Conservation (phyloP, 108 stramenopile genomes). For the Nannochloropsis gaditana region DNA sequence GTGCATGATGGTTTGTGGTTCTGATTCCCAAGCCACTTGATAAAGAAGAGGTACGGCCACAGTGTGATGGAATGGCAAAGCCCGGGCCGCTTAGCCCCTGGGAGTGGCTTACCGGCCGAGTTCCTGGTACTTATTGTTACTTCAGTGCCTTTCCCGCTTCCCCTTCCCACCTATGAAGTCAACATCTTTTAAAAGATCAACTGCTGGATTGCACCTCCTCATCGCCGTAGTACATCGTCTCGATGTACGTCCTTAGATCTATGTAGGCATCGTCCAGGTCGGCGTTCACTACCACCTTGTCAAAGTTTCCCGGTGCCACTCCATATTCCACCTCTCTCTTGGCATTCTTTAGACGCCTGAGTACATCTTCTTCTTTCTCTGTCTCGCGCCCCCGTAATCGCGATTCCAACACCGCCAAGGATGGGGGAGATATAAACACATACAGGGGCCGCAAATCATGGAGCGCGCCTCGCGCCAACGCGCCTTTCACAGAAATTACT, state of each 20-base stretch:
- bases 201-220: neutral
- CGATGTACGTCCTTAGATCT: neutral
- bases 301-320: constrained; percentile 69
- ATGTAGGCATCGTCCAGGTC: constrained; percentile 59
- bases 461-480: constrained; percentile 57
- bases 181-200: too few species aligned
- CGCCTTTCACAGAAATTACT: constrained; percentile 48
- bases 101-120: too few species aligned
- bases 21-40: too few species aligned
- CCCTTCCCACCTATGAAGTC: too few species aligned
- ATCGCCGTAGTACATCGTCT: neutral
- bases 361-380: constrained; percentile 74
- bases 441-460: constrained; percentile 56
- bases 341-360: constrained; percentile 71
- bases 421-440: constrained; percentile 86
- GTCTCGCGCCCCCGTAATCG: constrained; percentile 76
- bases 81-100: too few species aligned
- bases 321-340: constrained; percentile 83
- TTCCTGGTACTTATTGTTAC: too few species aligned
- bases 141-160: too few species aligned
- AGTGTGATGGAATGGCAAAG: too few species aligned
- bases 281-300: constrained; percentile 72
- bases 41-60: too few species aligned
- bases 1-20: too few species aligned
- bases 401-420: constrained; percentile 72